phyloP scores from a whole-genome alignment of 768 basidiomycete species.

The Naganishia randhawae region DNA sequence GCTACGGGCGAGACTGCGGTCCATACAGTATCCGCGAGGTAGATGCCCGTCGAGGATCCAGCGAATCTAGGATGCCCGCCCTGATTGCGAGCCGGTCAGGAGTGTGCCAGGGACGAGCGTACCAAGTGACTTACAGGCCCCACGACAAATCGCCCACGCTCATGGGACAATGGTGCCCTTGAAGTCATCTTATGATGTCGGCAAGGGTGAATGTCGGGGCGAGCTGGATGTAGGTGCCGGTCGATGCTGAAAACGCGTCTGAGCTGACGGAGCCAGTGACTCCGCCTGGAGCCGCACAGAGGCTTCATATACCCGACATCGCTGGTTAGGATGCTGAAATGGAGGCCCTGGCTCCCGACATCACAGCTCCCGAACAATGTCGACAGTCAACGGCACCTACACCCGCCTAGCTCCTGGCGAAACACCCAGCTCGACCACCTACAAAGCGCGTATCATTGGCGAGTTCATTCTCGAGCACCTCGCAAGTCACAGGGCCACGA shows the following conservation, averaged over 20 bases:
- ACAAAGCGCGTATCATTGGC: constrained; percentile 19
- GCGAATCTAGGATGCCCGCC: constrained; percentile 35
- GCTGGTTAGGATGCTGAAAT: too few relatives aligned
- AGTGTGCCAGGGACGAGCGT: not conserved
- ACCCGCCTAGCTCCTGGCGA: too few relatives aligned
- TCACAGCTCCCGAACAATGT: too few relatives aligned
- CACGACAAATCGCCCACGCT: constrained; percentile 32
- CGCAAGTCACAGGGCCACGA: not conserved
- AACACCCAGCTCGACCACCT: constrained; percentile 18
- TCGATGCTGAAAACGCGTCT: too few relatives aligned
- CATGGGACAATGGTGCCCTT: constrained; percentile 6
- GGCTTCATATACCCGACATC: too few relatives aligned
- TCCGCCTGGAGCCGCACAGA: too few relatives aligned
- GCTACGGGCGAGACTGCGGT: constrained; percentile 14
- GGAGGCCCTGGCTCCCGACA: too few relatives aligned
- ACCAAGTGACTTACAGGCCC: constrained; percentile 30
- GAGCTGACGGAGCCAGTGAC: too few relatives aligned
- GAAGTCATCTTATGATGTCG: not conserved
- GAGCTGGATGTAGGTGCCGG: too few relatives aligned
- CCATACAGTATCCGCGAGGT: constrained; percentile 33
- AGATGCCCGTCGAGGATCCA: constrained; percentile 36
- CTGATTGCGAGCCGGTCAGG: constrained; percentile 9
- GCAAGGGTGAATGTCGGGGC: not conserved
- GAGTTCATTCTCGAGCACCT: constrained; percentile 21
- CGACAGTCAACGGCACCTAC: too few relatives aligned